Base-by-base conservation (phyloP, 352 stramenopile species). In the Globisporangium splendens region DNA sequence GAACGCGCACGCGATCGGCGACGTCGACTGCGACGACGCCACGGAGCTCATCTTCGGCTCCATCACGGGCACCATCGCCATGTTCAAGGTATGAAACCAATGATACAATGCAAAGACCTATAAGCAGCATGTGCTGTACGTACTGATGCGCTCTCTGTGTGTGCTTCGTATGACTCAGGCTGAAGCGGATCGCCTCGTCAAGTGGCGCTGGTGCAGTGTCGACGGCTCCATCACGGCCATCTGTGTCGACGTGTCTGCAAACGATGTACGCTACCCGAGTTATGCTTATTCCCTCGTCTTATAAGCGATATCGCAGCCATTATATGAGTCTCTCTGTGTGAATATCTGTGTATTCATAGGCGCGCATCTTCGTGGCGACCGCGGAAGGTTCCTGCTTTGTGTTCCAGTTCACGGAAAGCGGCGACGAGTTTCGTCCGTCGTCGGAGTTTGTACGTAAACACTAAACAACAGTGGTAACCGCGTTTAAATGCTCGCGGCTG, bases 171-270 rank as follows among this genome's bases (percentile, higher is more conserved):
- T 10, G 5, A 43, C 42, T 46, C 28, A 91, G 78, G 70, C 86
- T 57, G 65, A 75, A n/a, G 52, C 63, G 8, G 74, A 83, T 31
- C 67, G 64, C 14, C 56, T 92, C 6, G 65, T 71, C 50, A 79
- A 80, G 50, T 89, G 78, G 75, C 75, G 74, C 35, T 70, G 72
- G 42, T 83, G 72, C 53, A 58, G 67, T 0, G 74, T 94, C 21
- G 75, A 92, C 62, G 82, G 84, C 61, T 88, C 77, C 24, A 75
- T 94, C 50, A 87, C 72, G 8, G 67, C 84, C 61, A 83, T 93
- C 43, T 89, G 74, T 56, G 61, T 87, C 33, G 77, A 90, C 47
- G 42, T 62, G 28, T 65, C 62, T 35, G 57, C 56, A 24, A 72
- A 69, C 46, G 69, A 83, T 8, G 75, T 88, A 55, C 28, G 28